These are phyloP conservation scores for Flaveria trinervia DNA, from an alignment of 129 eudicot species.

Conservation along the genomic window DNA sequence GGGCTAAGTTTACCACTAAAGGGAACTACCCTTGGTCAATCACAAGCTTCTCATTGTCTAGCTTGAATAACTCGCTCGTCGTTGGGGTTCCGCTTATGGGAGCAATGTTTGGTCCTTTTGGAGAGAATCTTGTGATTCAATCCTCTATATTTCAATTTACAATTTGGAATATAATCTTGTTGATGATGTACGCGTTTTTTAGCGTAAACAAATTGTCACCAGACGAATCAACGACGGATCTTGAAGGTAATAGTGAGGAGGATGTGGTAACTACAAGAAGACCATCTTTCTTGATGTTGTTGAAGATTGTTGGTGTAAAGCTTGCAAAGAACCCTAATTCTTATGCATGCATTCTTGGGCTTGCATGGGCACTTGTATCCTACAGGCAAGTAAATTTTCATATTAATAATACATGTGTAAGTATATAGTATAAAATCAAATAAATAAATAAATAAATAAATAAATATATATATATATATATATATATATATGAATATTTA, in stretches of 20 bases:
- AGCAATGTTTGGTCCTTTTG: conserved; percentile 60
- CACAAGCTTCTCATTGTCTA: conserved; percentile 52
- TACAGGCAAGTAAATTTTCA: conserved; percentile 42
- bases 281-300: conserved; percentile 43
- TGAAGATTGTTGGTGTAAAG: conserved; percentile 59
- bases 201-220: conserved; percentile 8
- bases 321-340: conserved; percentile 69
- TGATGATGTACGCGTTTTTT: conserved; percentile 46
- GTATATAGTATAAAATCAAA: too few species aligned
- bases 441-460: rapidly evolving
- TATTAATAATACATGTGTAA: too few species aligned
- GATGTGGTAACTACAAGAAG: conserved; percentile 17
- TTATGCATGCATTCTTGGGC: conserved; percentile 71
- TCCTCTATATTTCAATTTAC: conserved; percentile 48
- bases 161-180: conserved; percentile 44
- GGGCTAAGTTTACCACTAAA: conserved; percentile 50
- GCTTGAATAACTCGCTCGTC: conserved; percentile 52
- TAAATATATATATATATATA: too few species aligned
- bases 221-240: conserved; percentile 26
- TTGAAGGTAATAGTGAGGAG: conserved; percentile 22
- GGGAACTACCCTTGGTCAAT: conserved; percentile 59
- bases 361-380: conserved; percentile 66
- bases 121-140: conserved; percentile 50
- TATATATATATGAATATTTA: background rate
- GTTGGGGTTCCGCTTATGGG: conserved; percentile 61